Conservation (phyloP, 1,284 basidiomycete species). For the Sparassis latifolia region DNA sequence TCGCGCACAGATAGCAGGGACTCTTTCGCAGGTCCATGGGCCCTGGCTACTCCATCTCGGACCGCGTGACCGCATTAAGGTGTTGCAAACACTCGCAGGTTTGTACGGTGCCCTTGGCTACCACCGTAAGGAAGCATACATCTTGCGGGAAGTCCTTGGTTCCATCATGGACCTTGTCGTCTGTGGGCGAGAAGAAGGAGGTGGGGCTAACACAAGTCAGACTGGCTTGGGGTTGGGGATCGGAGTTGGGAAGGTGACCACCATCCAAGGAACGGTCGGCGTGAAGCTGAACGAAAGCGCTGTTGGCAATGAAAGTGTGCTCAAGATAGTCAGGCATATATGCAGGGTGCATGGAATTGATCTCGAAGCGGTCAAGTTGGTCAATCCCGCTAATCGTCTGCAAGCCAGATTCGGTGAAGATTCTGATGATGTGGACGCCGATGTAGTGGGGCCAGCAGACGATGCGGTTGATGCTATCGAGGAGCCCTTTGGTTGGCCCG, state of each 20-base stretch:
- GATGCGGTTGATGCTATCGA: slow-evolving; percentile 34
- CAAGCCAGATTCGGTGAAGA: neutral
- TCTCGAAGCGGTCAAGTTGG: slow-evolving; percentile 56
- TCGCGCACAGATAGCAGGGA: slow-evolving; percentile 57
- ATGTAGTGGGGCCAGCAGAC: slow-evolving; percentile 24
- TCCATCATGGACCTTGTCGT: slow-evolving; percentile 77
- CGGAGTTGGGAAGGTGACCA: slow-evolving; percentile 29
- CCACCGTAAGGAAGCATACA: slow-evolving; percentile 78
- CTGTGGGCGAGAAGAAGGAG: slow-evolving; percentile 63
- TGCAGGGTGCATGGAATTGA: slow-evolving; percentile 78
- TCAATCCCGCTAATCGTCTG: slow-evolving; percentile 18
- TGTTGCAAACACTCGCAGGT: slow-evolving; percentile 65
- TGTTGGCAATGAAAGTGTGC: slow-evolving; percentile 74
- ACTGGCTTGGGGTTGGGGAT: slow-evolving; percentile 40
- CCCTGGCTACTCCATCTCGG: slow-evolving; percentile 83
- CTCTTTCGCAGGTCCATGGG: slow-evolving; percentile 68
- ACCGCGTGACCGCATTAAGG: slow-evolving; percentile 63
- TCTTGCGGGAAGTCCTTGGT: slow-evolving; percentile 79
- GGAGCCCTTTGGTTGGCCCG: slow-evolving; percentile 84
- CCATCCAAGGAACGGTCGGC: slow-evolving; percentile 49
- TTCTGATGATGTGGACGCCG: slow-evolving; percentile 17
- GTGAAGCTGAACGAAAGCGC: slow-evolving; percentile 65
- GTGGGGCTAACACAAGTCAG: slow-evolving; percentile 14
- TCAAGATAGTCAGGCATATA: slow-evolving; percentile 66
- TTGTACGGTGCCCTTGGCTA: slow-evolving; percentile 77